These are phyloP conservation scores for Candida chilensis DNA, from an alignment of 805 yeast genomes.

Conservation along the genomic window DNA sequence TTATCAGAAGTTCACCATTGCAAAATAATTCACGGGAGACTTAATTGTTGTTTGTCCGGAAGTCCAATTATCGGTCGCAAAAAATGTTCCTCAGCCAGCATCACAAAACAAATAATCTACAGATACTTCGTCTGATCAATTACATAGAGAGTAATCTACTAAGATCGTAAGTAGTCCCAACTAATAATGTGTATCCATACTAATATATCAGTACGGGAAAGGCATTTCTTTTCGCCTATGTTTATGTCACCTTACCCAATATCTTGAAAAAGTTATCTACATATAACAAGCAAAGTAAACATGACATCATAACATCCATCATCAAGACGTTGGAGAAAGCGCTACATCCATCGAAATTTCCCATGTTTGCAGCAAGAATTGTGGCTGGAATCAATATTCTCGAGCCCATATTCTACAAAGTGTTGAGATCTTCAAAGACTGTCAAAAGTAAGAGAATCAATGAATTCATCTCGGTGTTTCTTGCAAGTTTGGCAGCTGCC, in stretches of 20 bases:
- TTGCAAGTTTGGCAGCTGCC: conserved; percentile 18
- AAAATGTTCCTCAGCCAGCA: no score
- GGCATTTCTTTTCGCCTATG: conserved; percentile 22
- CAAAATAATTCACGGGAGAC: no score
- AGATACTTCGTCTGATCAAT: no score
- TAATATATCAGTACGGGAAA: no score
- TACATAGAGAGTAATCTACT: no score
- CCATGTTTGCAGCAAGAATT: conserved; percentile 20
- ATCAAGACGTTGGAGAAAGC: conserved; percentile 12
- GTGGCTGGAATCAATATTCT: conserved; percentile 19
- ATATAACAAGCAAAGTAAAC: conserved; percentile 8
- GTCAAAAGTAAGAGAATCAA: conserved; percentile 1
- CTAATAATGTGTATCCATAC: no score
- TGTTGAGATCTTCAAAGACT: conserved; percentile 3
- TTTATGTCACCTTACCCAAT: conserved; percentile 23
- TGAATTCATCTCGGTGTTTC: conserved; percentile 13
- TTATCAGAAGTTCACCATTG: no score
- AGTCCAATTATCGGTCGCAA: no score
- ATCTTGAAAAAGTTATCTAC: conserved; percentile 8
- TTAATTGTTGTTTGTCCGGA: no score
- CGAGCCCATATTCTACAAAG: conserved; percentile 12
- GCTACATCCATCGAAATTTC: conserved; percentile 20
- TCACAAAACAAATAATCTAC: no score
- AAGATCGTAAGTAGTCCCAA: no score
- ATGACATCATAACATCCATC: conserved; percentile 7